A percentile compares a stretch with the other conserved stretches of the same genome.
Evolutionary conservation across 805 yeast species (phyloP).

Genomic region (Saturnispora bothae): DNA sequence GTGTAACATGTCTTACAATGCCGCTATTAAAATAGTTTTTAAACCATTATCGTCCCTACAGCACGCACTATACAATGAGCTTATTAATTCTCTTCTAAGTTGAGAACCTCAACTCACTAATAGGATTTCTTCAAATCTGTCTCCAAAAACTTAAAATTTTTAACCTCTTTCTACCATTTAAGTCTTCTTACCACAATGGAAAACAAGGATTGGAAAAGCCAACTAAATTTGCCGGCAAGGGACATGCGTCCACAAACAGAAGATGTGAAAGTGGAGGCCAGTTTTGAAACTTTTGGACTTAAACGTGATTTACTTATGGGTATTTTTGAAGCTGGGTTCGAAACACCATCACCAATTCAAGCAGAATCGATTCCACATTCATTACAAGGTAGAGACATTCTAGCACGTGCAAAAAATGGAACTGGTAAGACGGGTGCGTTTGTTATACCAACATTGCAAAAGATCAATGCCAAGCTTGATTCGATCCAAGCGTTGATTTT

Average conservation of each 20-base stretch:
- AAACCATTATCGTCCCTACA: too few relatives aligned
- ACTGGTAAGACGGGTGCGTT: conserved; percentile 99
- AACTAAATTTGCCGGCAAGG: conserved; percentile 65
- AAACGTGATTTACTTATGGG: conserved; percentile 96
- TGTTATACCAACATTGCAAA: conserved; percentile 85
- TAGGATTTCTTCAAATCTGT: too few relatives aligned
- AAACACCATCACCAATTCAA: conserved; percentile 95
- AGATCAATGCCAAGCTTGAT: conserved; percentile 70
- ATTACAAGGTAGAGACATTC: conserved; percentile 85
- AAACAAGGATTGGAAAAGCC: conserved; percentile 81
- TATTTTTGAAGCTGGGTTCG: conserved; percentile 97
- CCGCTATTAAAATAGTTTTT: too few relatives aligned
- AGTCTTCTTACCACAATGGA: too few relatives aligned
- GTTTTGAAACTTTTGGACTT: conserved; percentile 81
- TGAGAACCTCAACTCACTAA: too few relatives aligned
- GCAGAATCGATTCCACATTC: conserved; percentile 96
- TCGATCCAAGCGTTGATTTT: conserved; percentile 86
- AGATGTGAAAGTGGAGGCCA: conserved; percentile 65
- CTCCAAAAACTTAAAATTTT: too few relatives aligned
- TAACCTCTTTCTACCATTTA: too few relatives aligned
- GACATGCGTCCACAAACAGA: conserved; percentile 96
- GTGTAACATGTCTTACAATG: too few relatives aligned
- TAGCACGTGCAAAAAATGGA: conserved; percentile 97
- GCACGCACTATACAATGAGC: too few relatives aligned
- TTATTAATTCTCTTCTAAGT: too few relatives aligned